Evolutionary conservation across 768 basidiomycete genomes (phyloP).

Genomic region (Serpula lacrymans): DNA sequence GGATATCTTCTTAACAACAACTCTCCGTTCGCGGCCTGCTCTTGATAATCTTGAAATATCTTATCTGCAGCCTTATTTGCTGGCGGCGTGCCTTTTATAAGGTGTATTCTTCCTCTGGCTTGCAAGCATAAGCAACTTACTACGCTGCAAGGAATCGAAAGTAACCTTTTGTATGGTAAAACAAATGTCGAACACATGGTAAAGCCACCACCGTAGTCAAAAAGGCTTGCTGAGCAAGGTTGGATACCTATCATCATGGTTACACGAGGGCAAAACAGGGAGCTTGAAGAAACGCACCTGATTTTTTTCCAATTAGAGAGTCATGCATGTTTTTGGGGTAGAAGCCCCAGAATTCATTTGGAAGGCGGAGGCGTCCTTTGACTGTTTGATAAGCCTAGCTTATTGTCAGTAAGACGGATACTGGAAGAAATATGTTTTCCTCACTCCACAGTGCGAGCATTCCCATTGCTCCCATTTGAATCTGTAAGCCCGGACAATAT

Average conservation of each 20-base stretch:
- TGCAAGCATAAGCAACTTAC: neutral
- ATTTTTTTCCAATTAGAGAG: conserved; percentile 25
- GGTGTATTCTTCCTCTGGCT: conserved; percentile 60
- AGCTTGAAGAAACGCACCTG: conserved; percentile 14
- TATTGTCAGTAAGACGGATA: neutral
- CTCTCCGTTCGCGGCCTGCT: conserved; percentile 51
- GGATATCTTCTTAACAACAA: conserved; percentile 73
- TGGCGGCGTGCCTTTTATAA: conserved; percentile 39
- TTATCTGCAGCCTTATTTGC: conserved; percentile 44
- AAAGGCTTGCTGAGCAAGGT: conserved; percentile 12
- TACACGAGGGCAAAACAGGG: neutral
- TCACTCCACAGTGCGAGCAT: conserved; percentile 60
- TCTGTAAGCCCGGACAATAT: conserved; percentile 32
- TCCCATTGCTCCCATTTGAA: conserved; percentile 75
- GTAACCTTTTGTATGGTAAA: conserved; percentile 46
- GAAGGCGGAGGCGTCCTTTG: conserved; percentile 18
- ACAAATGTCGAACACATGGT: conserved; percentile 44
- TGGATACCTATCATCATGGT: conserved; percentile 16
- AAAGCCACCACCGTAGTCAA: conserved; percentile 15
- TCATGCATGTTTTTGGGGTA: conserved; percentile 18
- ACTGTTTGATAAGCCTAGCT: conserved; percentile 15
- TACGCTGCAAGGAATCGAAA: conserved; percentile 6
- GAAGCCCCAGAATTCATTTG: conserved; percentile 38
- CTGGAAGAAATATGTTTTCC: conserved; percentile 7
- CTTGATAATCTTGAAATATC: conserved; percentile 66